Evolutionary conservation across 1,284 basidiomycete species (phyloP).

Genomic region (Mycosarcoma maydis): DNA sequence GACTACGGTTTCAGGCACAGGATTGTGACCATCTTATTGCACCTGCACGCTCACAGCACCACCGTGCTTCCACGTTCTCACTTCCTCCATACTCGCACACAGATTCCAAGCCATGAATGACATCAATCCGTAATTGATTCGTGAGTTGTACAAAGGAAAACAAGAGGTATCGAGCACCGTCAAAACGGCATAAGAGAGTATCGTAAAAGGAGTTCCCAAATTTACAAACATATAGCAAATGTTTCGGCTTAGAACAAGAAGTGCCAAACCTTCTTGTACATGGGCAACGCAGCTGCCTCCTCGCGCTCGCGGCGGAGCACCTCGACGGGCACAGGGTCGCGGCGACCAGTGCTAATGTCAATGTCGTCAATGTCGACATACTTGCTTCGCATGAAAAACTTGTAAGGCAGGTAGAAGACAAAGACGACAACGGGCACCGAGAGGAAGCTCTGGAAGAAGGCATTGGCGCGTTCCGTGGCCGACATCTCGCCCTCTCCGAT

Average conservation of each 20-base stretch:
- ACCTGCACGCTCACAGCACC: too few relatives aligned
- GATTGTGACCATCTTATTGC: too few relatives aligned
- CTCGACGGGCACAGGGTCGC: conserved; percentile 56
- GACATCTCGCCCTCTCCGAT: conserved; percentile 57
- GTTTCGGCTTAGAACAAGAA: conserved; percentile 48
- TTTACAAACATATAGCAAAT: neutral
- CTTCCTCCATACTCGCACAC: too few relatives aligned
- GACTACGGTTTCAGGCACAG: too few relatives aligned
- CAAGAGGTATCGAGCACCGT: too few relatives aligned
- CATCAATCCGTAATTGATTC: neutral
- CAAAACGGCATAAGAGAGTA: too few relatives aligned
- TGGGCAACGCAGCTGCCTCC: conserved; percentile 45
- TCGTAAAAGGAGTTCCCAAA: neutral
- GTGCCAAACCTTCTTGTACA: conserved; percentile 50
- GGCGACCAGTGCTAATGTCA: conserved; percentile 62
- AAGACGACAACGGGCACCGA: conserved; percentile 59
- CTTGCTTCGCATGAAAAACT: conserved; percentile 48
- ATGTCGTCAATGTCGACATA: conserved; percentile 54
- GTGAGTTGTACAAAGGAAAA: neutral
- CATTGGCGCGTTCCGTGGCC: conserved; percentile 63
- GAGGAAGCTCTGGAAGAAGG: conserved; percentile 70
- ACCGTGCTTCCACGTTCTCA: too few relatives aligned
- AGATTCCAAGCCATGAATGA: too few relatives aligned
- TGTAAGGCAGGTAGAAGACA: conserved; percentile 46
- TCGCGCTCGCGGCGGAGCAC: conserved; percentile 61